phyloP scores from a whole-genome alignment of 805 yeast genomes.

The Ogataea ganodermae region DNA sequence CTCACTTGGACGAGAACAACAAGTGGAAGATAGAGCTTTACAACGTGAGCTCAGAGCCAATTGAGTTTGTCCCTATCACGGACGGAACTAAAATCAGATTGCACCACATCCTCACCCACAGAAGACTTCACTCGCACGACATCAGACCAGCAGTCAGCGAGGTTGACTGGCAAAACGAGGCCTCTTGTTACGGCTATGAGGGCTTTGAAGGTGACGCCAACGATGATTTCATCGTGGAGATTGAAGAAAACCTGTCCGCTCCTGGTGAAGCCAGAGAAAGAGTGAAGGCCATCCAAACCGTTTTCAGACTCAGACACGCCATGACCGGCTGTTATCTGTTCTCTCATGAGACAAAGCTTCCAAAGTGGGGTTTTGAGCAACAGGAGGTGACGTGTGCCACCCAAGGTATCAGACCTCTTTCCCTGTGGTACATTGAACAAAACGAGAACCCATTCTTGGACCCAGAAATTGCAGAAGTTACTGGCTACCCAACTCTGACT shows the following conservation, averaged over 20 bases:
- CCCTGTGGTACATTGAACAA: constrained; percentile 75
- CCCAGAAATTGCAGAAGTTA: constrained; percentile 44
- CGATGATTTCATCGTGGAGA: constrained; percentile 79
- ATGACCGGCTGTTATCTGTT: constrained; percentile 77
- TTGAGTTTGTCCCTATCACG: constrained; percentile 59
- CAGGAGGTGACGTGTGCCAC: constrained; percentile 83
- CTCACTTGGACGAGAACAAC: constrained; percentile 75
- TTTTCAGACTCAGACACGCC: constrained; percentile 75
- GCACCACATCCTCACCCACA: constrained; percentile 54
- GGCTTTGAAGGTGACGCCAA: constrained; percentile 82
- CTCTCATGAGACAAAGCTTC: constrained; percentile 73
- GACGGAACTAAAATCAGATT: constrained; percentile 75
- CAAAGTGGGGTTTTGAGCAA: constrained; percentile 82
- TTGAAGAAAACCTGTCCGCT: constrained; percentile 54
- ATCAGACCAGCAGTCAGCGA: constrained; percentile 77
- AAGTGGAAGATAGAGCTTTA: constrained; percentile 71
- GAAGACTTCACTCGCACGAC: constrained; percentile 83
- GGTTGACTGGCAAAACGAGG: constrained; percentile 85
- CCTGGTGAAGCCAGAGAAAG: constrained; percentile 54
- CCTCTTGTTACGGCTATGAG: constrained; percentile 71
- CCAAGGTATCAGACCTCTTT: constrained; percentile 60
- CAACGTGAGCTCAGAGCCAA: constrained; percentile 57
- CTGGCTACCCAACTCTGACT: constrained; percentile 54
- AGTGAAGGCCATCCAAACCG: constrained; percentile 66
- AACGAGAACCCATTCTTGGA: constrained; percentile 54